These are phyloP conservation scores for Diophrys sp. DNA, from an alignment of 73 alveolate species.

Conservation along the genomic window DNA sequence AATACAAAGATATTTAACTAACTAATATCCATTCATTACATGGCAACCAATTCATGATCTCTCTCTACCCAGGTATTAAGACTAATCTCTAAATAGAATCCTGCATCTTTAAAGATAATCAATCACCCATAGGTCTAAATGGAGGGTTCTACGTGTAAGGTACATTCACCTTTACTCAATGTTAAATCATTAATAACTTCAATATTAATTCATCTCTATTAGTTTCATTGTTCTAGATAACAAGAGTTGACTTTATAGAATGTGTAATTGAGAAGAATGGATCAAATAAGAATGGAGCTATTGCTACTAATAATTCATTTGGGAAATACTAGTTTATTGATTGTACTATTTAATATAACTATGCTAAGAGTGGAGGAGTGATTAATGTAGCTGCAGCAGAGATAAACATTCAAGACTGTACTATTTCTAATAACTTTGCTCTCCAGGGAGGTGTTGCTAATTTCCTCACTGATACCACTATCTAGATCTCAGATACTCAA, in stretches of 20 bases:
- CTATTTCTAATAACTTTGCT: background rate
- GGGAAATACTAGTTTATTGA: background rate
- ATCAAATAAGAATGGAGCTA: background rate
- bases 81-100: background rate
- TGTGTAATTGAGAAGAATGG: background rate
- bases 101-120: background rate
- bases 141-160: background rate
- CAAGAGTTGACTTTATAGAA: background rate
- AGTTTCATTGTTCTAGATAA: background rate
- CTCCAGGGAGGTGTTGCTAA: background rate
- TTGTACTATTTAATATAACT: background rate
- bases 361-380: background rate
- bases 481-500: background rate
- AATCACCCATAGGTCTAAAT: background rate
- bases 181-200: too few relatives aligned
- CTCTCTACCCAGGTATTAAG: background rate
- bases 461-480: background rate
- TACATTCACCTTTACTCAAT: background rate
- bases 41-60: background rate
- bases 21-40: background rate
- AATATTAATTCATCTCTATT: background rate
- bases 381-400: background rate
- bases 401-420: background rate
- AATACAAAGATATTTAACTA: too few relatives aligned
- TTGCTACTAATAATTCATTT: background rate